Evolutionary conservation across 1,284 basidiomycete genomes (phyloP).

Genomic region (Austropuccinia psidii): DNA sequence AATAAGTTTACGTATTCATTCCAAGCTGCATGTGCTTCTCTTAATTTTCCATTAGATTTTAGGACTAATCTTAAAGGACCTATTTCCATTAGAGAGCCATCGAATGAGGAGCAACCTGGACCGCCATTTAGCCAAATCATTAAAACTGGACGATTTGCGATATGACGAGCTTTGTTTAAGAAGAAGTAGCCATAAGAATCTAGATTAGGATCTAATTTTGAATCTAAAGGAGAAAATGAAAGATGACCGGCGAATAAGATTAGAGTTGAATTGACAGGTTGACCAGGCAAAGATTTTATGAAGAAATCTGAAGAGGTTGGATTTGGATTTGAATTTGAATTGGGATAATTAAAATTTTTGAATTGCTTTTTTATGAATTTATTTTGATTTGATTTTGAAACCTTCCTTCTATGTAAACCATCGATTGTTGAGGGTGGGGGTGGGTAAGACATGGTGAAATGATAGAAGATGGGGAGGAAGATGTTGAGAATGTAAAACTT

Average conservation of each 20-base stretch:
- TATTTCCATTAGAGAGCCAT: slow-evolving; percentile 95
- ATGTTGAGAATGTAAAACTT: no score
- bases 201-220: not conserved
- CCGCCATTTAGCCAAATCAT: slow-evolving; percentile 98
- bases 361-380: no score
- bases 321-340: no score
- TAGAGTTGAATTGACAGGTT: slow-evolving; percentile 40
- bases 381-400: no score
- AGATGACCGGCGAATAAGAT: slow-evolving; percentile 45
- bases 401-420: no score
- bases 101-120: slow-evolving; percentile 93
- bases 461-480: no score
- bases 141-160: slow-evolving; percentile 75
- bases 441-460: no score
- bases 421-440: no score
- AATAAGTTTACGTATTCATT: slow-evolving; percentile 97
- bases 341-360: no score
- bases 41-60: slow-evolving; percentile 66
- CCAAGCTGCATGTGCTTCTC: slow-evolving; percentile 81
- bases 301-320: slow-evolving; percentile 19
- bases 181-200: slow-evolving; percentile 74
- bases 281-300: slow-evolving; percentile 34
- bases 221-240: slow-evolving; percentile 39
- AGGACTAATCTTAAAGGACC: slow-evolving; percentile 62
- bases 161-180: slow-evolving; percentile 75